A percentile compares a stretch with the other conserved stretches of the same genome.
phyloP scores from a whole-genome alignment of 192 early-diverging fungal species.

The Piromyces sp. region DNA sequence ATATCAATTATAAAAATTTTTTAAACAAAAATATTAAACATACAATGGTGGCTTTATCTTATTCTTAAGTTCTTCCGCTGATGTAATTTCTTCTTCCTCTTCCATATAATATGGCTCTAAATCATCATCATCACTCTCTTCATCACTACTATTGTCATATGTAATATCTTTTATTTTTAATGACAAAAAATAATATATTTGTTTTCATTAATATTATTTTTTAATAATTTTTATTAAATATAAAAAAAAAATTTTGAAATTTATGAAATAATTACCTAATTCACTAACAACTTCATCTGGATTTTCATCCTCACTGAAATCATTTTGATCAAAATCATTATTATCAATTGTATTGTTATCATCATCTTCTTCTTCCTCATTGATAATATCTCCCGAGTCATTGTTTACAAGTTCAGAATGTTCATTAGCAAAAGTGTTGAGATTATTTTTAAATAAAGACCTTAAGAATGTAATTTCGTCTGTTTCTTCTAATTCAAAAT shows the following conservation, averaged over 20 bases:
- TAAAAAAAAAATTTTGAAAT: too few relatives aligned
- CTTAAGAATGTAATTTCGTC: neutral
- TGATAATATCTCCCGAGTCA: neutral
- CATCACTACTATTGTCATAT: neutral
- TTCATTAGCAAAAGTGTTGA: neutral
- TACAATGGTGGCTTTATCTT: neutral
- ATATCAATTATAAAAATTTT: too few relatives aligned
- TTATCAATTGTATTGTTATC: neutral
- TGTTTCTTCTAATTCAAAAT: neutral
- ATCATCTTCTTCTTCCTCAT: neutral
- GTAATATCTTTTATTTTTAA: neutral
- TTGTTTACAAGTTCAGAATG: neutral
- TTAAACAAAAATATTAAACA: neutral
- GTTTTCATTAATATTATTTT: too few relatives aligned
- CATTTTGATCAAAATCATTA: neutral
- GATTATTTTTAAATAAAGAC: neutral
- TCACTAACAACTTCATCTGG: neutral
- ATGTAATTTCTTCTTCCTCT: neutral
- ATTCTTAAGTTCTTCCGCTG: neutral
- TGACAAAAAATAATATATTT: too few relatives aligned
- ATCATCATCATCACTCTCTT: neutral
- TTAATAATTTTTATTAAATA: too few relatives aligned
- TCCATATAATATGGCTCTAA: neutral
- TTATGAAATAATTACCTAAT: neutral
- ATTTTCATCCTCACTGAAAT: neutral